phyloP scores from a whole-genome alignment of 192 early-diverging fungal genomes.

The Linnemannia schmuckeri region DNA sequence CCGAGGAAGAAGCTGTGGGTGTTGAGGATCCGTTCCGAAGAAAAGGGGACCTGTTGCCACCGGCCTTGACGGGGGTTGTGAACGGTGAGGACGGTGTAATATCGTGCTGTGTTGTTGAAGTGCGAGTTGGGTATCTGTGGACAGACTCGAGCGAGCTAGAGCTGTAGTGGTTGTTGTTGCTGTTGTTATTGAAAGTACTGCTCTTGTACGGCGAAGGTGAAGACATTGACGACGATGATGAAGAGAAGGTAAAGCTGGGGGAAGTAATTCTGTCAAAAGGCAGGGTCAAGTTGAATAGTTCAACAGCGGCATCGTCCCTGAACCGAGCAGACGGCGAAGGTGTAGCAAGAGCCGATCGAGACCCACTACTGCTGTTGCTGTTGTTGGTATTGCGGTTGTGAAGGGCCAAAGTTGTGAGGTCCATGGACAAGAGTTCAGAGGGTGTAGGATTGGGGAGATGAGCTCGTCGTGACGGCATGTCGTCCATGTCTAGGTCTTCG shows the following conservation, averaged over 20 bases:
- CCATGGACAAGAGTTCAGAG: conserved; percentile 36
- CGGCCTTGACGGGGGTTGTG: neutral
- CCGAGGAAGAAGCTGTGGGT: neutral
- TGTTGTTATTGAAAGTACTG: neutral
- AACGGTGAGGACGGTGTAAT: conserved; percentile 1
- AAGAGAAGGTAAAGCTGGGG: neutral
- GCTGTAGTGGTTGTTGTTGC: conserved; percentile 2
- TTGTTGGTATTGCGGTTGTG: neutral
- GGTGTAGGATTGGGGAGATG: conserved; percentile 24
- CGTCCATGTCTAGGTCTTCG: conserved; percentile 13
- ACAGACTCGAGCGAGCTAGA: conserved; percentile 13
- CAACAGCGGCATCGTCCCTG: conserved; percentile 18
- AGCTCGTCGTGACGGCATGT: neutral
- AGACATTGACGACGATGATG: conserved; percentile 2
- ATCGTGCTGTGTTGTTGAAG: neutral
- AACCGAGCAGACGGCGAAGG: conserved; percentile 27
- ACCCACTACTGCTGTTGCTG: neutral
- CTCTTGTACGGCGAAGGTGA: neutral
- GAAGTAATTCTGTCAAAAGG: conserved; percentile 26
- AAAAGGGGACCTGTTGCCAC: neutral
- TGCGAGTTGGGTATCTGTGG: conserved; percentile 26
- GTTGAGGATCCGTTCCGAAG: neutral
- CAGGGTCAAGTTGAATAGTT: conserved; percentile 7
- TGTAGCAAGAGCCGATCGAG: neutral
- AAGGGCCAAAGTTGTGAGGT: conserved; percentile 32